Base-by-base conservation (phyloP, 129 eudicot species). In the Chrysanthemum seticuspe region DNA sequence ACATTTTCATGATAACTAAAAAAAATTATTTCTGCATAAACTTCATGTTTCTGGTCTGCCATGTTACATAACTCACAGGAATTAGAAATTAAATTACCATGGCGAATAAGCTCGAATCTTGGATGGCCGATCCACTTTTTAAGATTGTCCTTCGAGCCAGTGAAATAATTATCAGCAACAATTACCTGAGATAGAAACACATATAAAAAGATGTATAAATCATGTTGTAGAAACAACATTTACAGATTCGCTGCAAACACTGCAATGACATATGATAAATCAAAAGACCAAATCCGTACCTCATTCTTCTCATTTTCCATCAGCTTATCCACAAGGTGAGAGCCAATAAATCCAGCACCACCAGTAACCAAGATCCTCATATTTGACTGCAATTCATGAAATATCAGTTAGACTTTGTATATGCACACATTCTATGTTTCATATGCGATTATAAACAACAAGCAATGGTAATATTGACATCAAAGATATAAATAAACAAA, bases 281-380 rank as follows among this genome's bases (percentile, higher is more conserved):
- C 12, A 57, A 15, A 53, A 53, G 15, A 47, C 13, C 13, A 29
- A 45, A 70, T 27, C 31, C 59, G 31, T 53, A 91, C 97, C 85
- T 92, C 97, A 74, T 92, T 92, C 87, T 92, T 92, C 76, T 92
- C 97, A 76, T 92, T 88, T 80, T 89, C 83, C 97, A 92, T 88
- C 79, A 92, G 74, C 51, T 72, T 92, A 82, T 92, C 97, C 15
- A 92, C 97, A 29, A 92, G 64, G 84, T 92, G 97, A 82, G 97
- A 92, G 62, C 97, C 97, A 65, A 92, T 92, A 76, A 92, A 92
- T 75, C 97, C 97, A 84, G 97, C 97, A 76, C 97, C 97, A 19
- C 97, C 97, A 60, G 96, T 92, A 67, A 92, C 87, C 82, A 92
- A 78, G 76, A 92, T 92, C 79, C 97, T 87, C 97, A 92, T 88